These are phyloP conservation scores for Cryptosporidium sp. DNA, from an alignment of 169 alveolate species.

Conservation along the genomic window DNA sequence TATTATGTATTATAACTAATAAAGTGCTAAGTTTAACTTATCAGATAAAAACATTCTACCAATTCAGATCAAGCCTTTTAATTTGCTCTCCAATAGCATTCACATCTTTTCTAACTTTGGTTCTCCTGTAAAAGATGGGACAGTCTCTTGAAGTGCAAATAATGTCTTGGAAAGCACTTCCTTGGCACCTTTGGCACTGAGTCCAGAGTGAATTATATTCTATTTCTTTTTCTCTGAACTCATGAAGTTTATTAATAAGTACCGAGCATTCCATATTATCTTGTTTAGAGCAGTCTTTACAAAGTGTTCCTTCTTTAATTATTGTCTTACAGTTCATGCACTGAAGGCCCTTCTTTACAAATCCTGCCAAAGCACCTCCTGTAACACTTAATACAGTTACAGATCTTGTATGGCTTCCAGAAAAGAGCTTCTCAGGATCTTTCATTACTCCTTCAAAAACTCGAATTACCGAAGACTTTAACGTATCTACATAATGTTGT, in stretches of 20 bases:
- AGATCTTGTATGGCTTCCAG: conserved; percentile 89
- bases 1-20: neutral
- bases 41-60: conserved; percentile 1
- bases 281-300: conserved; percentile 78
- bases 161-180: conserved; percentile 94
- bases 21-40: neutral
- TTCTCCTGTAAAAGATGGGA: conserved; percentile 97
- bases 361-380: conserved; percentile 90
- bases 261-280: conserved; percentile 80
- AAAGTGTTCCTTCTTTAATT: conserved; percentile 83
- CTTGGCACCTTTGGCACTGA: conserved; percentile 98
- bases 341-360: conserved; percentile 88
- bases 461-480: conserved; percentile 92
- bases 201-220: conserved; percentile 95
- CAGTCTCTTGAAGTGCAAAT: conserved; percentile 98
- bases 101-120: conserved; percentile 92
- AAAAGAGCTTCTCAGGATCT: conserved; percentile 91
- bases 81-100: conserved; percentile 83
- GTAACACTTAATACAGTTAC: conserved; percentile 67
- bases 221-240: conserved; percentile 88
- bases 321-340: conserved; percentile 94
- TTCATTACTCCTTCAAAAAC: conserved; percentile 92
- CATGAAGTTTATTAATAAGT: conserved; percentile 84
- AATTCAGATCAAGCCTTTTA: conserved; percentile 41
- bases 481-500: conserved; percentile 95